These are phyloP conservation scores for Parastagonospora avenae DNA, from an alignment of 2,329 filamentous ascomycete species.

Conservation along the genomic window DNA sequence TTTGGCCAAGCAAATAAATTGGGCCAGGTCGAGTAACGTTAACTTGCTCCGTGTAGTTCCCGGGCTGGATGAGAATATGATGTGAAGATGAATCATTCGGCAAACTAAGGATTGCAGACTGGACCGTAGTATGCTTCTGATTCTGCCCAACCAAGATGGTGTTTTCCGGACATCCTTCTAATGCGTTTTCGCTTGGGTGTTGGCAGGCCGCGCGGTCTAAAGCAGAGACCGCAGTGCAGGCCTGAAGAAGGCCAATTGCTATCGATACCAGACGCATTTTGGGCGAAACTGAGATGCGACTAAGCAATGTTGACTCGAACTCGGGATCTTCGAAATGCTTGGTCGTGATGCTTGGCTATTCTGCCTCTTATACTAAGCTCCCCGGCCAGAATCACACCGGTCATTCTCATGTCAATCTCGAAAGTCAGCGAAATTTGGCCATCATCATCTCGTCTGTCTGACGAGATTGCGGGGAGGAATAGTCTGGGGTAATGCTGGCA, in stretches of 20 bases:
- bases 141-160: constrained; percentile 38
- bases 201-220: constrained; percentile 42
- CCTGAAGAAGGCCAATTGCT: constrained; percentile 14
- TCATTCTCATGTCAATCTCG: too few species aligned
- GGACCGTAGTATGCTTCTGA: constrained; percentile 46
- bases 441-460: too few species aligned
- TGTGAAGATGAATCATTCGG: constrained; percentile 53
- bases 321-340: too few species aligned
- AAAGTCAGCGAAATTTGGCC: too few species aligned
- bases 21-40: constrained; percentile 68
- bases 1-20: constrained; percentile 66
- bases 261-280: constrained; percentile 17
- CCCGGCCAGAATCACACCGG: too few species aligned
- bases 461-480: too few species aligned
- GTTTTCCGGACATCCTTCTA: constrained; percentile 46
- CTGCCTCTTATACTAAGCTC: too few species aligned
- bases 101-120: constrained; percentile 55
- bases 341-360: too few species aligned
- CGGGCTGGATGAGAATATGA: constrained; percentile 65
- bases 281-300: background rate
- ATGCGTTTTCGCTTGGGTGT: constrained; percentile 41
- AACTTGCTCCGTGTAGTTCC: constrained; percentile 67
- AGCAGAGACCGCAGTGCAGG: constrained; percentile 19
- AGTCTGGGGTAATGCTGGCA: too few species aligned
- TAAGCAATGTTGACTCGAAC: background rate